Percentiles rank a stretch among this genome's conserved stretches.
These are phyloP conservation scores for Gastrolobium villosum DNA, from an alignment of 306 rosid species.

Conservation along the genomic window DNA sequence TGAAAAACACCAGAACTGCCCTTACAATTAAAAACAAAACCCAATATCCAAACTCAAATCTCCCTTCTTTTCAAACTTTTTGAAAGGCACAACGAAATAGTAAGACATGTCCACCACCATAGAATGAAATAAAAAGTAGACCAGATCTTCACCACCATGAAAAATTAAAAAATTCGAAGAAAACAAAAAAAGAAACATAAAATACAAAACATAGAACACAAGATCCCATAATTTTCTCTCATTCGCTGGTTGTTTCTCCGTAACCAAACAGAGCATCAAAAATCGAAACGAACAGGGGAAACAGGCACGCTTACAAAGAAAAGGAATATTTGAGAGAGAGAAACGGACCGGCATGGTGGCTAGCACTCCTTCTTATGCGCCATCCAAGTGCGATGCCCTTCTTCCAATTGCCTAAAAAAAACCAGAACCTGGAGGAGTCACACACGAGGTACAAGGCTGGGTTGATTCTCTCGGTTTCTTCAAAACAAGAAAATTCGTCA, in stretches of 20 bases:
- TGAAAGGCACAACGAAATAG: slow-evolving; percentile 37
- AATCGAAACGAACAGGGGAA: slow-evolving; percentile 39
- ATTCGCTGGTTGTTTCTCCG: slow-evolving; percentile 40
- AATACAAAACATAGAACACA: slow-evolving; percentile 44
- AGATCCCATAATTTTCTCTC: slow-evolving; percentile 50
- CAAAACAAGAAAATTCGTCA: no score
- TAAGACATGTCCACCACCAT: slow-evolving; percentile 25
- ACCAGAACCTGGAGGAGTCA: no score
- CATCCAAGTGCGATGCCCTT: no score
- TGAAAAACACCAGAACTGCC: no score
- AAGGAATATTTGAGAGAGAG: slow-evolving; percentile 15
- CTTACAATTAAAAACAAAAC: neutral
- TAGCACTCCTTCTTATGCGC: no score
- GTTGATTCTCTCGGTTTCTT: no score
- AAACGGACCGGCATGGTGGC: slow-evolving; percentile 63
- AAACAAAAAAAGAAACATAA: neutral
- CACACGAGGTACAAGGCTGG: no score
- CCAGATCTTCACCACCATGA: slow-evolving; percentile 35
- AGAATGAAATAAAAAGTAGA: slow-evolving; percentile 44
- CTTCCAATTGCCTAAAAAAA: no score
- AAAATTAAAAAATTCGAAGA: neutral
- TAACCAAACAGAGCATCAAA: slow-evolving; percentile 45
- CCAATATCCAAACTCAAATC: slow-evolving; percentile 50
- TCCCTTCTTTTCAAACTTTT: slow-evolving; percentile 39
- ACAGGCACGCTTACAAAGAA: slow-evolving; percentile 2